phyloP scores from a whole-genome alignment of 768 basidiomycete species.

The Suillus weaverae region DNA sequence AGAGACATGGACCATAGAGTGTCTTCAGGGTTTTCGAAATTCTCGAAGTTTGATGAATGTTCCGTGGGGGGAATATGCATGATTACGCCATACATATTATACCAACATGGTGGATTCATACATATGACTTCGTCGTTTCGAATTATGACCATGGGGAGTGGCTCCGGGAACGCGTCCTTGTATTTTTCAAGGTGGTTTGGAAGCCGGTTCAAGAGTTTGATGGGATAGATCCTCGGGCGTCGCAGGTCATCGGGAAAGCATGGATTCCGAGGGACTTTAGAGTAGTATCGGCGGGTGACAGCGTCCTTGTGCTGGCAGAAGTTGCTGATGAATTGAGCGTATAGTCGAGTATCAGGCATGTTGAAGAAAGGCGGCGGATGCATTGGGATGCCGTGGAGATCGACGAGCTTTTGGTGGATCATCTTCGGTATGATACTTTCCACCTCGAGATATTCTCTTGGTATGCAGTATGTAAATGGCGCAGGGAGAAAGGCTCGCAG shows the following conservation, averaged over 20 bases:
- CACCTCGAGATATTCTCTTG: background rate
- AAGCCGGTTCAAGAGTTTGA: slow-evolving; percentile 13
- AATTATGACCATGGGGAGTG: slow-evolving; percentile 25
- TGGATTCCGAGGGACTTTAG: background rate
- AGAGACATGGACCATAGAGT: slow-evolving; percentile 17
- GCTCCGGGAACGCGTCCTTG: slow-evolving; percentile 18
- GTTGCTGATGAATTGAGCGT: background rate
- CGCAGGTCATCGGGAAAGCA: background rate
- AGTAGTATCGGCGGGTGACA: background rate
- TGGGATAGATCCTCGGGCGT: slow-evolving; percentile 11
- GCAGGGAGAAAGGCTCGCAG: background rate
- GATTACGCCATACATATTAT: background rate
- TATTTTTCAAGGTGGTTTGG: slow-evolving; percentile 10
- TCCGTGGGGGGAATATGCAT: slow-evolving; percentile 9
- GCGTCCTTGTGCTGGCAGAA: background rate
- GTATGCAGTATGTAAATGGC: slow-evolving; percentile 30
- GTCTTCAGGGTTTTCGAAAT: background rate
- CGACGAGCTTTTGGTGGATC: background rate
- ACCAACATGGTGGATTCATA: background rate
- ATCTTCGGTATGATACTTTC: background rate
- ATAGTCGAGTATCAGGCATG: background rate
- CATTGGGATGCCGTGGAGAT: background rate
- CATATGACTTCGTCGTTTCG: slow-evolving; percentile 17
- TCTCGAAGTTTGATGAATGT: background rate
- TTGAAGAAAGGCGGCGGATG: background rate